phyloP scores from a whole-genome alignment of 768 basidiomycete genomes.

The Asterophora lycoperdoides region DNA sequence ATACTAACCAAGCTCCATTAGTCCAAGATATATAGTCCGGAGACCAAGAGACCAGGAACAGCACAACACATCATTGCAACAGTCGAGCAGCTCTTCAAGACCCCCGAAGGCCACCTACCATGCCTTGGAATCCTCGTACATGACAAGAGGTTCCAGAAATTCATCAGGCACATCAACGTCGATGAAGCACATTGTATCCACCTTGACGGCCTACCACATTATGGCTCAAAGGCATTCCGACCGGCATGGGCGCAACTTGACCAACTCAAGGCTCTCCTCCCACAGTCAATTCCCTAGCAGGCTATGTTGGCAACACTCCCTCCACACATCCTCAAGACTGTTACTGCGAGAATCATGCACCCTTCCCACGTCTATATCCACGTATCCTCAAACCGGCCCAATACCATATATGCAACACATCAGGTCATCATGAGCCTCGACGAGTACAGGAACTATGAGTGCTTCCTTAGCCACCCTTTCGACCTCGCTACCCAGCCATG shows the following conservation, averaged over 20 bases:
- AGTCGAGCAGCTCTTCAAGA: slow-evolving; percentile 19
- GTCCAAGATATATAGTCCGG: slow-evolving; percentile 7
- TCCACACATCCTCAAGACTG: too few species aligned
- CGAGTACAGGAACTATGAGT: too few species aligned
- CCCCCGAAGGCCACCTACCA: slow-evolving; percentile 14
- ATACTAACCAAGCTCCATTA: not conserved
- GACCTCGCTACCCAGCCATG: too few species aligned
- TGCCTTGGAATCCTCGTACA: slow-evolving; percentile 6
- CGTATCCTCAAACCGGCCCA: too few species aligned
- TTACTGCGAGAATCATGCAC: too few species aligned
- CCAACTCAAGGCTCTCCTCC: too few species aligned
- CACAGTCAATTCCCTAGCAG: too few species aligned
- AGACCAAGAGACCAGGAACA: not conserved
- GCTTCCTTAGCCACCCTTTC: too few species aligned
- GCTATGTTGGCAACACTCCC: too few species aligned
- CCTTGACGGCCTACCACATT: slow-evolving; percentile 17
- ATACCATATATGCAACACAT: too few species aligned
- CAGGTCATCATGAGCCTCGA: too few species aligned
- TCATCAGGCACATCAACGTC: slow-evolving; percentile 13
- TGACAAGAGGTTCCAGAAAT: slow-evolving; percentile 1
- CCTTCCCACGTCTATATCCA: too few species aligned
- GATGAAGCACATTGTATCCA: slow-evolving; percentile 25
- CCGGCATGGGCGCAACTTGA: slow-evolving; percentile 20
- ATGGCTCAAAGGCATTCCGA: slow-evolving; percentile 19
- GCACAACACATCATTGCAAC: slow-evolving; percentile 18